These are phyloP conservation scores for Termitomyces sp. DNA, from an alignment of 768 basidiomycete species.

Conservation along the genomic window DNA sequence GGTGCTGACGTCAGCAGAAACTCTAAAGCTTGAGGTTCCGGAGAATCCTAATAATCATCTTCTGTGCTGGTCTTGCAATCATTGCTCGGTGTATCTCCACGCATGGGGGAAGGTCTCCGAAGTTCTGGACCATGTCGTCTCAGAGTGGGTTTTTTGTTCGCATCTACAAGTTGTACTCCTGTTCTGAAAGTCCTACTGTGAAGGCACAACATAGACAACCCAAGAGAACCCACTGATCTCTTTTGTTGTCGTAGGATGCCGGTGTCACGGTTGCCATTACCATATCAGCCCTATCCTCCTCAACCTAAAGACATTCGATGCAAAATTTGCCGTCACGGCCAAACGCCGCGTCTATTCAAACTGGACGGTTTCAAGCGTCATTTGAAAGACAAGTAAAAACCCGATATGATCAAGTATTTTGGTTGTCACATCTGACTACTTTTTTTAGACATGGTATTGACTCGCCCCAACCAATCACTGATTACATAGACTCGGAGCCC, in stretches of 20 bases:
- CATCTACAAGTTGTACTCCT: not conserved
- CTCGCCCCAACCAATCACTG: not conserved
- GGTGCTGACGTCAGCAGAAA: not conserved
- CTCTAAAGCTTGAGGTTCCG: not conserved
- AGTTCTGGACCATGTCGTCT: not conserved
- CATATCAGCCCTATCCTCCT: not conserved
- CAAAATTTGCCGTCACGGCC: not conserved
- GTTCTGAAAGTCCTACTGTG: not conserved
- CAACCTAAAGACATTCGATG: not conserved
- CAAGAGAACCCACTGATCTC: not conserved
- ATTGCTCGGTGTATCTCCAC: constrained; percentile 1
- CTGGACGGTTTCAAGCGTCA: not conserved
- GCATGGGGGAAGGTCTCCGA: not conserved
- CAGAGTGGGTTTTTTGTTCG: not conserved
- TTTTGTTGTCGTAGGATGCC: not conserved
- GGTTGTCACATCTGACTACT: not conserved
- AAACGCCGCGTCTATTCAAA: not conserved
- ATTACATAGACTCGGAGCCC: too few relatives aligned
- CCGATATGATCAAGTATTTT: not conserved
- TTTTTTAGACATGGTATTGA: not conserved
- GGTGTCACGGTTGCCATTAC: not conserved
- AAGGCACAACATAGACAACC: not conserved
- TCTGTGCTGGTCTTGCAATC: constrained; percentile 4
- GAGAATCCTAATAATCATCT: not conserved
- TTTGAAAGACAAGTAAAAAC: not conserved